Evolutionary conservation across 106 monocot species (phyloP), one percentile per base, ranked within the genome.

Genomic region (Apostasia shenzhenica): DNA sequence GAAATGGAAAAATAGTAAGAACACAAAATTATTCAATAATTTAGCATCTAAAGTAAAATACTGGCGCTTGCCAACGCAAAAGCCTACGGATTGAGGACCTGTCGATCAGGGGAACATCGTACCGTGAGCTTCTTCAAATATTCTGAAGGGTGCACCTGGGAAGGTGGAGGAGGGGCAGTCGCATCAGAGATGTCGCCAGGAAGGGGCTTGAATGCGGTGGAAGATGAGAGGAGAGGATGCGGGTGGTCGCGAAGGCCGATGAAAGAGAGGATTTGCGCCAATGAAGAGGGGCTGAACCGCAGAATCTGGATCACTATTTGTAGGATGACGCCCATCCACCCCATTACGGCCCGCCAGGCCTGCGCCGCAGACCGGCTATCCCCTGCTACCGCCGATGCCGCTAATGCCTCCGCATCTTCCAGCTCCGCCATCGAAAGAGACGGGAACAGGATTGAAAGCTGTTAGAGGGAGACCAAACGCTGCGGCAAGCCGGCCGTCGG

Each of bases 231-330:
- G 38, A 67, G 68, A 70, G 79, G 37, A 14, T 81, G 78, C 3
- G 73, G 73, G 8, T 75, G 72, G 69, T 79, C 66, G 57, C 81
- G 82, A 68, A 86, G 47, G 37, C 85, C 82, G 48, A 86, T 63
- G 73, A 76, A 77, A 57, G 82, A 86, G 65, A 86, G 86, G 57
- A 86, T 51, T 71, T 82, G 82, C 3, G 76, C 48, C 67, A 54
- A 79, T 52, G 82, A 86, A 45, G 62, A 62, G 6, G 86, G 82
- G 26, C 82, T 79, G 5, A 76, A 79, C 67, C 86, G 54, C 45
- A 86, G 79, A 64, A 86, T 63, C 76, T 85, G 78, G 64, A 85
- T 43, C 57, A 85, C 42, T 42, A 79, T 52, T 49, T 75, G 76
- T 48, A 82, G 13, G n/a, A 86, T 55, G 59, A 86, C 67, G 4